Percentiles rank a stretch among this genome's conserved stretches.
phyloP scores from a whole-genome alignment of 2,329 filamentous ascomycete genomes.

The Botrytis elliptica region DNA sequence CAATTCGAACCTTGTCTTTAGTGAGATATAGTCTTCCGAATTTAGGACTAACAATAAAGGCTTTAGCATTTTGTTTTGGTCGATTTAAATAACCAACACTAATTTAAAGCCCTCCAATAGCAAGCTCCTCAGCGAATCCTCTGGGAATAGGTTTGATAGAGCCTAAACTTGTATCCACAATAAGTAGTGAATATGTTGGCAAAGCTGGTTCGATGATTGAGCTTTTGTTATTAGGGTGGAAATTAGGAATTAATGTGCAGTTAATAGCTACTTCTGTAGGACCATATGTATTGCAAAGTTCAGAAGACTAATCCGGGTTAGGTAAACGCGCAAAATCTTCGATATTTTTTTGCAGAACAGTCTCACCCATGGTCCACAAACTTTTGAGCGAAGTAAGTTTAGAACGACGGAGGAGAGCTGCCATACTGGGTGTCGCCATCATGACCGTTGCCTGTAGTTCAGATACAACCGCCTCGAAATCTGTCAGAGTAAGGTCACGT shows the following conservation, averaged over 20 bases:
- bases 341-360: constrained; percentile 16
- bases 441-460: constrained; percentile 13
- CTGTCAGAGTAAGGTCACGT: constrained; percentile 6
- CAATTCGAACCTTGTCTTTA: constrained; percentile 44
- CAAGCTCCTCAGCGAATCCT: constrained; percentile 24
- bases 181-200: background rate
- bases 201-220: constrained; percentile 12
- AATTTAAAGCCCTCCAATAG: constrained; percentile 24
- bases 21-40: constrained; percentile 47
- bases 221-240: background rate
- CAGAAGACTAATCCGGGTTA: background rate
- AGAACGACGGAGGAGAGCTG: constrained; percentile 6
- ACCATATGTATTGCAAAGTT: constrained; percentile 17
- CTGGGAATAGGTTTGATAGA: constrained; percentile 23
- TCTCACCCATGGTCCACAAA: constrained; percentile 12
- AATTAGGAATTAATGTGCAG: constrained; percentile 3
- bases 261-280: constrained; percentile 12
- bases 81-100: constrained; percentile 23
- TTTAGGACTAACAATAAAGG: constrained; percentile 26
- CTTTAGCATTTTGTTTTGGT: constrained; percentile 19
- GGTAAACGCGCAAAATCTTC: constrained; percentile 2
- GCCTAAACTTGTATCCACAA: background rate
- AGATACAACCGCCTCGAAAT: constrained; percentile 9
- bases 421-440: constrained; percentile 17
- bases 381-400: background rate